A percentile compares a stretch with the other conserved stretches of the same genome.
These are phyloP conservation scores for Ochromonas danica DNA, from an alignment of 108 stramenopile species.

Conservation along the genomic window DNA sequence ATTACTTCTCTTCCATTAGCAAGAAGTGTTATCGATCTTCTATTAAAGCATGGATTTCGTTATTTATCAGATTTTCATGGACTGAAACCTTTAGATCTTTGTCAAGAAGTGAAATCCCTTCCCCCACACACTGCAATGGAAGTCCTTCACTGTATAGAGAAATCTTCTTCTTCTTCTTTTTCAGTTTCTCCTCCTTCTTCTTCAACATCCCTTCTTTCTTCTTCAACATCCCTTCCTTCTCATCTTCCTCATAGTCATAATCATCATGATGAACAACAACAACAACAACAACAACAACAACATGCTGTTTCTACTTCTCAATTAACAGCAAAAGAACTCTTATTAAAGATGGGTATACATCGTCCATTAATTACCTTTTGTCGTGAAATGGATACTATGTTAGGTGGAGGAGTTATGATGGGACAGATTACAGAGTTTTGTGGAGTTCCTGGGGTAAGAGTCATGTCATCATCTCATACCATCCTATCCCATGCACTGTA, in stretches of 20 bases:
- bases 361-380: slow-evolving; percentile 31
- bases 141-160: no score
- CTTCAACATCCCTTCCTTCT: no score
- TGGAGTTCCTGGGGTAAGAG: slow-evolving; percentile 83
- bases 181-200: no score
- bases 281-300: no score
- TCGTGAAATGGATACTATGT: slow-evolving; percentile 61
- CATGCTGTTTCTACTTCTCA: neutral
- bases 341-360: neutral
- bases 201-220: no score
- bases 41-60: slow-evolving; percentile 11
- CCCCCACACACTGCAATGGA: no score
- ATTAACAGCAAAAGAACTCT: slow-evolving; percentile 5
- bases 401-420: slow-evolving; percentile 77
- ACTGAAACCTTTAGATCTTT: neutral
- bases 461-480: no score
- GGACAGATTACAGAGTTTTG: slow-evolving; percentile 83
- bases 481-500: no score
- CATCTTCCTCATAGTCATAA: no score
- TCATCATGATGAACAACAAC: no score
- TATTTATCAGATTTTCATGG: neutral
- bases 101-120: neutral
- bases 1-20: neutral
- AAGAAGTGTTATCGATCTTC: neutral
- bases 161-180: no score